Conservation (phyloP, 2,329 filamentous ascomycete genomes). For the Cytospora chrysosperma region DNA sequence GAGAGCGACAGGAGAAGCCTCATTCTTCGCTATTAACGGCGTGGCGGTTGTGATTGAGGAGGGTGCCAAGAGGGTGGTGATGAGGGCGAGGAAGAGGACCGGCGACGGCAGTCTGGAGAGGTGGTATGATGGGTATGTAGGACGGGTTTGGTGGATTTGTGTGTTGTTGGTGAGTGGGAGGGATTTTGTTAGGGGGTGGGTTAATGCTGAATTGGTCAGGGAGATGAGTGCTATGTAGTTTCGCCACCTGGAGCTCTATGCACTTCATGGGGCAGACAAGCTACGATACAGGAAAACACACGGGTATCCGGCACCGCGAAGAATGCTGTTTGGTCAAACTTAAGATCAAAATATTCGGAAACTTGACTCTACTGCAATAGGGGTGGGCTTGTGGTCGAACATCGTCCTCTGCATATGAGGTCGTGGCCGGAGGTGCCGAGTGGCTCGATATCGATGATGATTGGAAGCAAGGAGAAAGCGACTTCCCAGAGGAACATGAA, state of each 20-base stretch:
- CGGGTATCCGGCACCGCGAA: too few species aligned
- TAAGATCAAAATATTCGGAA: too few species aligned
- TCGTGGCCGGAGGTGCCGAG: neutral
- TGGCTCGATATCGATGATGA: too few species aligned
- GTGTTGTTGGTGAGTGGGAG: conserved; percentile 40
- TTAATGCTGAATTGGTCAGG: conserved; percentile 38
- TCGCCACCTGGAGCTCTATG: neutral
- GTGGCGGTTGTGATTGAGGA: conserved; percentile 35
- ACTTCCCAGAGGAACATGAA: neutral
- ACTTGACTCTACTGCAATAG: too few species aligned
- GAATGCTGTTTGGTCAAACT: too few species aligned
- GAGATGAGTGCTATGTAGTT: conserved; percentile 24
- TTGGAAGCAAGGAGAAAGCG: too few species aligned
- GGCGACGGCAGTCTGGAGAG: conserved; percentile 14
- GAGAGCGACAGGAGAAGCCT: conserved; percentile 33
- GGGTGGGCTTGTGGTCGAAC: too few species aligned
- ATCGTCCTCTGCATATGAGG: neutral
- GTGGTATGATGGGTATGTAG: conserved; percentile 36
- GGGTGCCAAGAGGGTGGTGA: conserved; percentile 26
- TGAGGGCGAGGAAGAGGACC: conserved; percentile 23
- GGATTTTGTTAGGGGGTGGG: conserved; percentile 44
- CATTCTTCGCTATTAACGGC: conserved; percentile 35
- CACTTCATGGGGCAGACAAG: neutral
- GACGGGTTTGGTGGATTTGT: conserved; percentile 41
- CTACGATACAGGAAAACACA: too few species aligned